Evolutionary conservation across 768 basidiomycete genomes (phyloP), one percentile per base, ranked within the genome.

Genomic region (Naganishia vishniacii): DNA sequence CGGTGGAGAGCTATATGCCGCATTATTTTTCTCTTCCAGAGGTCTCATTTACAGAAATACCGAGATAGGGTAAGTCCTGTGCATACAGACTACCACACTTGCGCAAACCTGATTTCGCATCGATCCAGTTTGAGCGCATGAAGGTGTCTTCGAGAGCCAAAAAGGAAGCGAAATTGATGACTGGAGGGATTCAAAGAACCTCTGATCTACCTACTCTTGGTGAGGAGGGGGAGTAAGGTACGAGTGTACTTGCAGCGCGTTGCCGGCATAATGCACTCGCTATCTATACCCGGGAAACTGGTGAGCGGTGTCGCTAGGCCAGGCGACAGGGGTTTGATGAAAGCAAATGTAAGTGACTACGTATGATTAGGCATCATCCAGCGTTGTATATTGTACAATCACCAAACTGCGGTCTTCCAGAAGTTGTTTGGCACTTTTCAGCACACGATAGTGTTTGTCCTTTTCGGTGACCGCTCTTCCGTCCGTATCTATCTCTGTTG

Each of bases 81-180:
- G 1, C 1, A 9, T n/a, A 0, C 45, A 37, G 1, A n/a, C 18
- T 6, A 13, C 7, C 3, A 15, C 16, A 16, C 18, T 6, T 34
- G 29, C 16, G 20, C 3, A n/a, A 29, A 34, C 15, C 18, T 11
- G 25, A 53, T 25, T 7, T 1, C 20, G 1, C 49, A 5, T 32
- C 12, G 8, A 4, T 56, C n/a, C 58, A 71, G 67, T 70, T 73
- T 47, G 71, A 73, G 6, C 68, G 68, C 60, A 62, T 75, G 61
- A 73, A 73, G 58, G 12, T 58, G 13, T 71, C 64, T 28, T 68
- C 73, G 20, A 51, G 69, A 40, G 71, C 68, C 2, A 75, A 75
- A 67, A 67, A 66, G 32, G 72, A 72, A 41, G 72, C 71, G 4
- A 73, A 71, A 58, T 23, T 70, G 61, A 47, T 18, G 16, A 51